These are phyloP conservation scores for Xylaria sp. DNA, from an alignment of 2,329 filamentous ascomycete species.

Conservation along the genomic window DNA sequence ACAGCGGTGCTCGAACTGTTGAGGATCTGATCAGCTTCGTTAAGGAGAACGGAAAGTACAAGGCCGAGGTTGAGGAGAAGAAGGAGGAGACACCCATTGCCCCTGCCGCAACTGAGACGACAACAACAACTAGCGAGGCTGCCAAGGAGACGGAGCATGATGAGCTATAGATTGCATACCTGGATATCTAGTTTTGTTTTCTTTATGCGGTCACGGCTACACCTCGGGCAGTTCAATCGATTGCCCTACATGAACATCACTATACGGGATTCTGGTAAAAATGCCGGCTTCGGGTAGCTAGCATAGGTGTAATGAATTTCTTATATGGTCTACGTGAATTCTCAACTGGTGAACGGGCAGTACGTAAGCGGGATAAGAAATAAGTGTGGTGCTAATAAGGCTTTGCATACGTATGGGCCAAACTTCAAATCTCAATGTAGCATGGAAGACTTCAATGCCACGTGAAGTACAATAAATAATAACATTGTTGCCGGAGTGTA, in stretches of 20 bases:
- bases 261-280: constrained; percentile 43
- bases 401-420: too few relatives aligned
- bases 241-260: constrained; percentile 38
- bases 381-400: neutral
- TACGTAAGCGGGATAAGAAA: neutral
- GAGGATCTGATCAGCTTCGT: constrained; percentile 94
- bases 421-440: too few relatives aligned
- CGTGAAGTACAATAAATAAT: too few relatives aligned
- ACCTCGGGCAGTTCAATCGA: constrained; percentile 41
- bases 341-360: constrained; percentile 10
- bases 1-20: constrained; percentile 86
- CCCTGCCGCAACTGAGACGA: constrained; percentile 62
- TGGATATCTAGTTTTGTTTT: constrained; percentile 46
- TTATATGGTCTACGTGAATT: constrained; percentile 32
- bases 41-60: constrained; percentile 93
- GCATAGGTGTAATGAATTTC: constrained; percentile 45
- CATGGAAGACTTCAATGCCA: too few relatives aligned
- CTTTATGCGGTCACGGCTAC: constrained; percentile 43
- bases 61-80: constrained; percentile 72
- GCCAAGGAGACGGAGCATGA: constrained; percentile 69
- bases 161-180: constrained; percentile 72
- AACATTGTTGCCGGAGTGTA: too few relatives aligned
- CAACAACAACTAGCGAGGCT: constrained; percentile 57
- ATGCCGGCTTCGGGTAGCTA: constrained; percentile 47
- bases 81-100: constrained; percentile 64